Conservation (phyloP, 1,284 basidiomycete genomes). For the Rhodotorula sp. region DNA sequence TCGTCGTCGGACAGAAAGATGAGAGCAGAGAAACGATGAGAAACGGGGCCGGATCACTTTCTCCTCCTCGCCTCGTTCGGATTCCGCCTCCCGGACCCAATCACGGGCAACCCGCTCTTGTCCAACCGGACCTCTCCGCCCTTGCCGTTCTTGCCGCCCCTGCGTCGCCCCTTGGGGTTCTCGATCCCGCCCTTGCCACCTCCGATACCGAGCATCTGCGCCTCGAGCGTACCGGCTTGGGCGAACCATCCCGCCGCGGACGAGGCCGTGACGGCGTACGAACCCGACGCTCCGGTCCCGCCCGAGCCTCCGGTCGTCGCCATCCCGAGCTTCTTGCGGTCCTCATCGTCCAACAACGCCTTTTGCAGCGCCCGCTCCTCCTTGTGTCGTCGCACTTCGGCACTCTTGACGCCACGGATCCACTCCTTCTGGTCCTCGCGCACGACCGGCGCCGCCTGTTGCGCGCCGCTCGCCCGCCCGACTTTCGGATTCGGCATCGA, state of each 20-base stretch:
- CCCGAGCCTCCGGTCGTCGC: neutral
- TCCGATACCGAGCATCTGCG: constrained; percentile 86
- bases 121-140: constrained; percentile 55
- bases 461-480: constrained; percentile 59
- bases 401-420: constrained; percentile 71
- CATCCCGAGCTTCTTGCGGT: constrained; percentile 46
- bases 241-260: constrained; percentile 14
- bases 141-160: constrained; percentile 57
- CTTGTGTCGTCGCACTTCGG: constrained; percentile 67
- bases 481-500: constrained; percentile 88
- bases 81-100: constrained; percentile 81
- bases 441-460: constrained; percentile 63
- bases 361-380: constrained; percentile 67
- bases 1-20: no score
- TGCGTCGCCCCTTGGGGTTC: constrained; percentile 70
- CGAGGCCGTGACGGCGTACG: neutral
- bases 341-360: constrained; percentile 61
- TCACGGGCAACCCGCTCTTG: constrained; percentile 64
- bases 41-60: constrained; percentile 27
- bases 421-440: constrained; percentile 88
- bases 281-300: constrained; percentile 18
- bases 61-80: constrained; percentile 71
- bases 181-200: constrained; percentile 66
- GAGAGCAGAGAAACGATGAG: no score
- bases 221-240: constrained; percentile 53